Evolutionary conservation across 805 yeast genomes (phyloP), one percentile per base, ranked within the genome.

Genomic region (Candida dajiaensis): DNA sequence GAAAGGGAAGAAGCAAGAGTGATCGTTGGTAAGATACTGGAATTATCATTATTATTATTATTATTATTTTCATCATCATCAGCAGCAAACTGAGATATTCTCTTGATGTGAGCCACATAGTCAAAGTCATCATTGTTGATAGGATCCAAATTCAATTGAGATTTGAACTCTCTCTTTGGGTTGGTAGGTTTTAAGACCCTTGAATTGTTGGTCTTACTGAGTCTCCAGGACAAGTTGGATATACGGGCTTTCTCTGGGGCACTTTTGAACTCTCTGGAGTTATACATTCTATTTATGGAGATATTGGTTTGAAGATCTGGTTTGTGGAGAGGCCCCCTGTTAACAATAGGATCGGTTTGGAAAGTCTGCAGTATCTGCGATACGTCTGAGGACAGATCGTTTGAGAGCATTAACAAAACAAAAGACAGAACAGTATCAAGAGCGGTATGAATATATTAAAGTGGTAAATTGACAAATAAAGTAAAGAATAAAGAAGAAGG

Each of bases 91-190:
- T 69, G 71, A 37, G 79, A 78, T 53, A 80, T 72, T 47, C 70
- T 69, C 52, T 75, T 72, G 41, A 80, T 79, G 53, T 80, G 85
- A 11, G 83, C 82, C 4, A 78, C 76, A 54, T 80, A 80, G 61
- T 80, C 82, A 50, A 80, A 80, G 42, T 78, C 81, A 38, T 71
- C 79, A 26, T 70, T 66, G 71, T 53, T 72, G 75, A 35, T 31
- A 8, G 23, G 38, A 10, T 35, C 38, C 35, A 15, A 15, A 29
- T 29, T 35, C 12, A 19, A 21, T 12, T 20, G 39, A 5, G 15
- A 23, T 53, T 40, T 8, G 28, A n/a, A 6, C 5, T 29, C 26
- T 26, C 26, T 40, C 6, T 35, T 35, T 15, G 16, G 35, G 35
- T 12, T 20, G 19, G 31, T 12, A 3, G 21, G 6, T 7, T 13